These are phyloP conservation scores for Dendrobium nobile DNA, from an alignment of 106 monocot species.

Conservation along the genomic window DNA sequence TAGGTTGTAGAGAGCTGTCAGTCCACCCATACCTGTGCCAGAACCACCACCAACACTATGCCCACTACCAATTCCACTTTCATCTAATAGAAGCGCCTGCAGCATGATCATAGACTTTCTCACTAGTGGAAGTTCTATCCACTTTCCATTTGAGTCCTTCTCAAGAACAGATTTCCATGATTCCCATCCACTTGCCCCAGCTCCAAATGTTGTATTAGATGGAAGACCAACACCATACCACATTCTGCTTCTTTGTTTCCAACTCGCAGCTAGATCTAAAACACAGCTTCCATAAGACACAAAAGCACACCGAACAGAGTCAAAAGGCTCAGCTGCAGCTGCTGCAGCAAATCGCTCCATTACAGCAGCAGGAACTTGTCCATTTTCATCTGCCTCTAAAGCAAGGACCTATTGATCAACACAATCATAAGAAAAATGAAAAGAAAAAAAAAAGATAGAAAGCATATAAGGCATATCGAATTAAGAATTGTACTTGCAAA, in stretches of 20 bases:
- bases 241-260: conserved; percentile 81
- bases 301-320: conserved; percentile 93
- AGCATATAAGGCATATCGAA: background rate
- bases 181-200: conserved; percentile 91
- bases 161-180: conserved; percentile 73
- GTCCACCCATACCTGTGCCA: conserved; percentile 82
- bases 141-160: conserved; percentile 67
- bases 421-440: conserved; percentile 8
- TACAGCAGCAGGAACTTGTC: conserved; percentile 87
- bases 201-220: conserved; percentile 50
- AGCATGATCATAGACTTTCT: conserved; percentile 91
- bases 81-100: conserved; percentile 84
- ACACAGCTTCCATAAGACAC: conserved; percentile 87
- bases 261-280: conserved; percentile 72
- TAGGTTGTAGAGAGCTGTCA: conserved; percentile 75
- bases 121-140: conserved; percentile 85
- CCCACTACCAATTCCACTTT: conserved; percentile 82
- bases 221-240: conserved; percentile 97
- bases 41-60: conserved; percentile 86
- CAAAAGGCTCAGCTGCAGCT: conserved; percentile 96
- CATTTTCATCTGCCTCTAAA: conserved; percentile 94
- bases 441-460: background rate
- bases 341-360: conserved; percentile 98
- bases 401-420: conserved; percentile 67
- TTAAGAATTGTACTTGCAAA: background rate